Evolutionary conservation across 768 basidiomycete genomes (phyloP).

Genomic region (Tricholoma terreum): DNA sequence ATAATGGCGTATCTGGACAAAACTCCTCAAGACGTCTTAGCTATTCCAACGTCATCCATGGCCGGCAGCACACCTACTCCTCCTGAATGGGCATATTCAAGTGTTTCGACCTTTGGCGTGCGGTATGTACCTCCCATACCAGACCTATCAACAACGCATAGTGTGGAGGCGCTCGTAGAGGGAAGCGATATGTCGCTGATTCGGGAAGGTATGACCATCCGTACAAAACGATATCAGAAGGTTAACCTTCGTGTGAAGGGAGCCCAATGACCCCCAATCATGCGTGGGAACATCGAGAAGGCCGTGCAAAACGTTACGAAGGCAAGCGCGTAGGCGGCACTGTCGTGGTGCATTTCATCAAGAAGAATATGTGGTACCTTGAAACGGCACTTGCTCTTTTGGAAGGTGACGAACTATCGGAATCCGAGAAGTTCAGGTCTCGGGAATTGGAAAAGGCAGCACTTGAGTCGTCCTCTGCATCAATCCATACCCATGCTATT

Average conservation of each 20-base stretch:
- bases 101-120: slow-evolving; percentile 80
- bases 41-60: slow-evolving; percentile 21
- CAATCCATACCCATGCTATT: slow-evolving; percentile 7
- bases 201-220: slow-evolving; percentile 49
- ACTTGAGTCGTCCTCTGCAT: slow-evolving; percentile 6
- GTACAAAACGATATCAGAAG: not conserved
- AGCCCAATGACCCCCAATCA: slow-evolving; percentile 56
- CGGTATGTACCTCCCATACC: slow-evolving; percentile 69
- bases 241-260: slow-evolving; percentile 33
- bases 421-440: slow-evolving; percentile 43
- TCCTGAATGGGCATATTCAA: slow-evolving; percentile 76
- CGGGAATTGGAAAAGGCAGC: slow-evolving; percentile 21
- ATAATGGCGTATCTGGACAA: slow-evolving; percentile 54
- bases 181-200: slow-evolving; percentile 81
- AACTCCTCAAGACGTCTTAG: slow-evolving; percentile 33
- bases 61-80: slow-evolving; percentile 33
- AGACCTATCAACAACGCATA: slow-evolving; percentile 62
- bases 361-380: slow-evolving; percentile 94
- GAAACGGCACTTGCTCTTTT: slow-evolving; percentile 90
- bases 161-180: slow-evolving; percentile 90
- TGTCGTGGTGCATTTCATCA: slow-evolving; percentile 94
- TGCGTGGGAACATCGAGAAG: slow-evolving; percentile 75
- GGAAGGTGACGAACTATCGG: slow-evolving; percentile 71
- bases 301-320: slow-evolving; percentile 60
- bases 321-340: slow-evolving; percentile 83